Conservation (phyloP, 352 stramenopile species). For the Achlya hypogyna region DNA sequence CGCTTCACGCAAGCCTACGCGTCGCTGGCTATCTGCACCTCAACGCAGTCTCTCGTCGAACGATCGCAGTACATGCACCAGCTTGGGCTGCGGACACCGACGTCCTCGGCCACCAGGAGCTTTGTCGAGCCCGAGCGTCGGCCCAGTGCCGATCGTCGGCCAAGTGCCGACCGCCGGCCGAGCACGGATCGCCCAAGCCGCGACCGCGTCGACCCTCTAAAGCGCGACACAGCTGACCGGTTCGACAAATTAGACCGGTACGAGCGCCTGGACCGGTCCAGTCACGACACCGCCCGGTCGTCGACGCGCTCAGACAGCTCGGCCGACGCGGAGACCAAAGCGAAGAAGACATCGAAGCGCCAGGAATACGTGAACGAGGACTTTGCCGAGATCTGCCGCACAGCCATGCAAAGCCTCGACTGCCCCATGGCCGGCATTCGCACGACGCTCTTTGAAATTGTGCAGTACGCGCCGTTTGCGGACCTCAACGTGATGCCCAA, state of each 20-base stretch:
- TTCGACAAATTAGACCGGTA: too few species aligned
- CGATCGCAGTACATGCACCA: not conserved
- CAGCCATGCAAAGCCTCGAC: conserved; percentile 78
- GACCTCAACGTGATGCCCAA: conserved; percentile 46
- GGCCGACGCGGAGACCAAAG: not conserved
- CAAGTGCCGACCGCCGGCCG: not conserved
- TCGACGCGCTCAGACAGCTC: conserved; percentile 23
- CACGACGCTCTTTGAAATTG: conserved; percentile 80
- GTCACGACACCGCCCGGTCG: not conserved
- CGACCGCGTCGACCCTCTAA: too few species aligned
- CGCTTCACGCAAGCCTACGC: conserved; percentile 48
- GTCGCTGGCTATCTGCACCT: conserved; percentile 23
- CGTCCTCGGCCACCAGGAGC: not conserved
- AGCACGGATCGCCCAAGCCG: not conserved
- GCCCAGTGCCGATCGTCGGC: not conserved
- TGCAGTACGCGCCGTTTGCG: conserved; percentile 64
- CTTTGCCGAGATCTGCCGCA: conserved; percentile 81
- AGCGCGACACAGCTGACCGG: too few species aligned
- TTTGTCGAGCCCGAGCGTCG: not conserved
- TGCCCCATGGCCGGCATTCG: conserved; percentile 82
- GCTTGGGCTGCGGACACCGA: not conserved
- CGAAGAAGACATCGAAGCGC: conserved; percentile 25
- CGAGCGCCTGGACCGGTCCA: not conserved
- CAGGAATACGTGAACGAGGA: conserved; percentile 85
- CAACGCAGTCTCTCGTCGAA: not conserved